Evolutionary conservation across 2,329 filamentous ascomycete species (phyloP).

Genomic region (Botrytis hyacinthi): DNA sequence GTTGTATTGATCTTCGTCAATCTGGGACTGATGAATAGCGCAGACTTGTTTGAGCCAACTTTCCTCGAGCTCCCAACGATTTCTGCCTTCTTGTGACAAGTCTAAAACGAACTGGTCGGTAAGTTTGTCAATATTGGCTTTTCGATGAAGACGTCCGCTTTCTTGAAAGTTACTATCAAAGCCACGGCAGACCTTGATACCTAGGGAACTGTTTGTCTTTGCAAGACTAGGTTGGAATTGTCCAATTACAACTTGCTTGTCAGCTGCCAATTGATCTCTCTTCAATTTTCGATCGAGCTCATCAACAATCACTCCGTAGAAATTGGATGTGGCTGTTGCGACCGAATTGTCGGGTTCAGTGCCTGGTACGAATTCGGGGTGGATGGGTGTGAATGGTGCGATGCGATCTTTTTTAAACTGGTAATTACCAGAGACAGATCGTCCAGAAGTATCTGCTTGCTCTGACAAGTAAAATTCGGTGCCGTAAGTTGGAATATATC

Average conservation of each 20-base stretch:
- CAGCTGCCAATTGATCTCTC: background rate
- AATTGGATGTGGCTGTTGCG: background rate
- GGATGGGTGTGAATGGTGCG: background rate
- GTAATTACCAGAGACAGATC: background rate
- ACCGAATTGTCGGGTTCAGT: background rate
- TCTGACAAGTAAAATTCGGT: background rate
- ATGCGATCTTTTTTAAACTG: background rate
- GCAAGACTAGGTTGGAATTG: background rate
- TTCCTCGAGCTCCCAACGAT: background rate
- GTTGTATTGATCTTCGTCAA: background rate
- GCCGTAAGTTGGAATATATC: background rate
- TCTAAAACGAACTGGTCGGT: background rate
- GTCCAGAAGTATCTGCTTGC: background rate
- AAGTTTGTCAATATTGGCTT: background rate
- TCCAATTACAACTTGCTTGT: background rate
- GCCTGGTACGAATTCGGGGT: background rate
- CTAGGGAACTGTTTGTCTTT: background rate
- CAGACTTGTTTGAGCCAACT: background rate
- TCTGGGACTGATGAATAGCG: background rate
- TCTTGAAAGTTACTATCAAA: background rate
- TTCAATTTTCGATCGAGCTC: background rate
- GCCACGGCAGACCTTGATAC: background rate
- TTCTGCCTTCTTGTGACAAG: background rate
- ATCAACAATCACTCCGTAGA: background rate
- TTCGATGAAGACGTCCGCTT: background rate